Conservation (phyloP, 257 asterid genomes). For the Solanum neorickii region DNA sequence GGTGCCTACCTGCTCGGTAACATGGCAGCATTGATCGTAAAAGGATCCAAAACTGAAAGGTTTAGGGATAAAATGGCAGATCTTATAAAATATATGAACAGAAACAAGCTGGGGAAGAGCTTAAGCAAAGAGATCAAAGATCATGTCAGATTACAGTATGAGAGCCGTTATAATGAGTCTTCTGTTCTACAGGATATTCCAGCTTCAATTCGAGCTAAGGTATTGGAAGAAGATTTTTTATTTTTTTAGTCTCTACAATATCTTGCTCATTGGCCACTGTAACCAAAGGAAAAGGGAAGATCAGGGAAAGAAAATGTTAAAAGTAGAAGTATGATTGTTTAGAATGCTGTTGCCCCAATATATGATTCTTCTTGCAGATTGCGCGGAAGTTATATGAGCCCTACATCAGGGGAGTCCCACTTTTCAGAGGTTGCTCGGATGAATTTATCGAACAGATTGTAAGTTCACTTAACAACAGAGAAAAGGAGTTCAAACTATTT, state of each 20-base stretch:
- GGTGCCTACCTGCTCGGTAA: constrained; percentile 75
- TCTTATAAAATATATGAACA: constrained; percentile 41
- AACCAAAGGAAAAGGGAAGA: neutral
- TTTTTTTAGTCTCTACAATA: neutral
- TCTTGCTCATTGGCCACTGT: neutral
- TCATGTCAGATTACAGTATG: constrained; percentile 53
- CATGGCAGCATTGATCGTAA: constrained; percentile 73
- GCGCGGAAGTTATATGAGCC: constrained; percentile 47
- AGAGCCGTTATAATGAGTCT: constrained; percentile 32
- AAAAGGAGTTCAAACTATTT: neutral
- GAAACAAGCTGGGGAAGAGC: constrained; percentile 47
- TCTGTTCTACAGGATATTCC: constrained; percentile 58
- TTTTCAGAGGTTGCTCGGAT: constrained; percentile 48
- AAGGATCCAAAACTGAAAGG: constrained; percentile 67
- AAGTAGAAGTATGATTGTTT: neutral
- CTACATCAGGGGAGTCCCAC: constrained; percentile 31
- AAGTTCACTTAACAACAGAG: constrained; percentile 10
- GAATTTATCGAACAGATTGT: constrained; percentile 54
- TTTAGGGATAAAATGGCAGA: constrained; percentile 62
- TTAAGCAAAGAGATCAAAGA: constrained; percentile 40
- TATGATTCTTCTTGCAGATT: constrained; percentile 28
- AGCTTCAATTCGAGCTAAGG: constrained; percentile 51
- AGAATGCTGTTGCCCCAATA: neutral
- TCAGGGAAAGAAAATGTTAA: neutral
- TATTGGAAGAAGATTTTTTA: neutral